A percentile compares a stretch with the other conserved stretches of the same genome.
Evolutionary conservation across 257 asterid species (phyloP).

Genomic region (Salvia hispanica): DNA sequence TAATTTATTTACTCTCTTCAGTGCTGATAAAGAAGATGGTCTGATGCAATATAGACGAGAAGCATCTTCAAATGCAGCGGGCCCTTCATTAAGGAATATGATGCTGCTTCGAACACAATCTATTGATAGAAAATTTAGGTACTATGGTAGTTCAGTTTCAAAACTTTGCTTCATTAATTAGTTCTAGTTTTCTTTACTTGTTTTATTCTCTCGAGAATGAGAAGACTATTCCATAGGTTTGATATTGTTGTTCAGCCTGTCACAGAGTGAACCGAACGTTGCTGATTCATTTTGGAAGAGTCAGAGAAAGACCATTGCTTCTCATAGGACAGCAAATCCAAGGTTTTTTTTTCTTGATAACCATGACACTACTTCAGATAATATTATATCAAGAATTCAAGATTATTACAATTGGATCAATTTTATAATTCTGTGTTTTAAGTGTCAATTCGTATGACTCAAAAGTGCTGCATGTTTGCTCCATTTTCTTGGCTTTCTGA

Average conservation of each 20-base stretch:
- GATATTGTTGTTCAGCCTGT: constrained; percentile 57
- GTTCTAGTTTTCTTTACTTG: neutral
- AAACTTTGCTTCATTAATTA: constrained; percentile 1
- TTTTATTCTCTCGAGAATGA: constrained; percentile 15
- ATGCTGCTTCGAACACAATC: constrained; percentile 80
- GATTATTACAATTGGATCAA: neutral
- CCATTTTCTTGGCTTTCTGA: neutral
- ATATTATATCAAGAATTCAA: constrained; percentile 10
- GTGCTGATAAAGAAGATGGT: constrained; percentile 82
- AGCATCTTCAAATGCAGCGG: constrained; percentile 70
- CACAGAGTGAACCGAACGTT: constrained; percentile 86
- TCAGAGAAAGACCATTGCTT: constrained; percentile 80
- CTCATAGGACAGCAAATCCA: constrained; percentile 89
- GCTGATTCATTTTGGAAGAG: constrained; percentile 94
- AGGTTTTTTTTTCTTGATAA: constrained; percentile 52
- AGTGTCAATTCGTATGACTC: neutral
- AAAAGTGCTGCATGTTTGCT: neutral
- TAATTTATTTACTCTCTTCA: constrained; percentile 36
- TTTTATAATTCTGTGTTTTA: constrained; percentile 3
- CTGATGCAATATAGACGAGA: constrained; percentile 70
- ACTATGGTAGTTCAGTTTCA: constrained; percentile 25
- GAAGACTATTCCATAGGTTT: constrained; percentile 29
- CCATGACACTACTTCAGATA: constrained; percentile 29
- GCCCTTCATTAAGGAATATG: constrained; percentile 78
- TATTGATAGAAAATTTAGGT: constrained; percentile 79